Evolutionary conservation across 306 rosid species (phyloP).

Genomic region (Ceratonia siliqua): DNA sequence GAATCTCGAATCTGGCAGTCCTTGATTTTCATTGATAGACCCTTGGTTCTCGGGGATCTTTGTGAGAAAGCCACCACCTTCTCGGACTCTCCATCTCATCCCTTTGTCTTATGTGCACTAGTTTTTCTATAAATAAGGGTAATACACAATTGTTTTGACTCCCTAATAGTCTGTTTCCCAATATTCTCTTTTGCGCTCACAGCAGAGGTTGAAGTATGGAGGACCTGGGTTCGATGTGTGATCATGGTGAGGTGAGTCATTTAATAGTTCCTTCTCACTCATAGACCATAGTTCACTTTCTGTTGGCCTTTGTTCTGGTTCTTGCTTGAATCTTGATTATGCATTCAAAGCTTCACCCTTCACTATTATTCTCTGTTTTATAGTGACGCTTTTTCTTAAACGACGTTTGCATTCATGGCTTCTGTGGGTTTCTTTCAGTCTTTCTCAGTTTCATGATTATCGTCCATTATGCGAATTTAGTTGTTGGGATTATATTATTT

Average conservation of each 20-base stretch:
- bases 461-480: neutral
- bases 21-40: conserved; percentile 42
- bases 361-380: conserved; percentile 5
- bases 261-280: neutral
- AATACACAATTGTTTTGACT: conserved; percentile 25
- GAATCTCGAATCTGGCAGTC: conserved; percentile 28
- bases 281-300: neutral
- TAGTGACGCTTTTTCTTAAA: neutral
- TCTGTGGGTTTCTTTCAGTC: conserved; percentile 16
- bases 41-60: conserved; percentile 39
- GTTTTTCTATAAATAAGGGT: conserved; percentile 50
- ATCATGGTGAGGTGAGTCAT: conserved; percentile 60
- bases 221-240: conserved; percentile 50
- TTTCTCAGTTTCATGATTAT: neutral
- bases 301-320: conserved; percentile 14
- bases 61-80: conserved; percentile 30
- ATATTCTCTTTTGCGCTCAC: conserved; percentile 12
- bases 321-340: neutral
- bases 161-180: conserved; percentile 21
- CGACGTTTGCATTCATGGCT: neutral
- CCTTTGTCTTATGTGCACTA: conserved; percentile 35
- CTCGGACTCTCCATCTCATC: conserved; percentile 18
- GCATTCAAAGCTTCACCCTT: conserved; percentile 12
- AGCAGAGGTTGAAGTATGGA: conserved; percentile 50
- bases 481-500: neutral